Percentiles rank a stretch among this genome's conserved stretches.
Evolutionary conservation across 768 basidiomycete species (phyloP).

Genomic region (Boletus subcaerulescens): DNA sequence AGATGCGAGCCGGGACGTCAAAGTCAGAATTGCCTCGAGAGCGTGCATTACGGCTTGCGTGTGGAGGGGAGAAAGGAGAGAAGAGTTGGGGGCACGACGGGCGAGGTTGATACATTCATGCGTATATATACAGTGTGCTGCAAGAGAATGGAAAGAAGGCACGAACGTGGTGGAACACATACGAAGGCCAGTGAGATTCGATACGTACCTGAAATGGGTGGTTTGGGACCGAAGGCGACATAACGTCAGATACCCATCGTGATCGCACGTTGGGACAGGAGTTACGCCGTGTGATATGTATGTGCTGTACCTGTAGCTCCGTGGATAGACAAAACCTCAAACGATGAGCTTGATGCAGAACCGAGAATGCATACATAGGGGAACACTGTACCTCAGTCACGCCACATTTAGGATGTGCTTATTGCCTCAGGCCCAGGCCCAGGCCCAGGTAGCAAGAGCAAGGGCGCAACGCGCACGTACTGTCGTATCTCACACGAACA

Average conservation of each 20-base stretch:
- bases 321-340: neutral
- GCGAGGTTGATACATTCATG: too few species aligned
- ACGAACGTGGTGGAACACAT: neutral
- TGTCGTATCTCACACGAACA: neutral
- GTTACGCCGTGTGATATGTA: too few species aligned
- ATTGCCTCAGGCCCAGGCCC: neutral
- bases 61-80: neutral
- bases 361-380: neutral
- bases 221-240: neutral
- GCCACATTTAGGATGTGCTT: neutral
- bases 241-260: neutral
- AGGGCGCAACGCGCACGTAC: too few species aligned
- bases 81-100: neutral
- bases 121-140: neutral
- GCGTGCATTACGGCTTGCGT: conserved; percentile 5
- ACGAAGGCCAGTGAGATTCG: neutral
- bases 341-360: neutral
- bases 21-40: neutral
- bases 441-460: too few species aligned
- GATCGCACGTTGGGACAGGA: neutral
- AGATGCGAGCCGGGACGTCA: neutral
- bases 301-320: too few species aligned
- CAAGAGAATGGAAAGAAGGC: neutral
- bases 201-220: neutral
- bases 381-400: neutral